Percentiles rank a stretch among this genome's conserved stretches.
Evolutionary conservation across 2,329 filamentous ascomycete species (phyloP).

Genomic region (Hypoxylon sp.): DNA sequence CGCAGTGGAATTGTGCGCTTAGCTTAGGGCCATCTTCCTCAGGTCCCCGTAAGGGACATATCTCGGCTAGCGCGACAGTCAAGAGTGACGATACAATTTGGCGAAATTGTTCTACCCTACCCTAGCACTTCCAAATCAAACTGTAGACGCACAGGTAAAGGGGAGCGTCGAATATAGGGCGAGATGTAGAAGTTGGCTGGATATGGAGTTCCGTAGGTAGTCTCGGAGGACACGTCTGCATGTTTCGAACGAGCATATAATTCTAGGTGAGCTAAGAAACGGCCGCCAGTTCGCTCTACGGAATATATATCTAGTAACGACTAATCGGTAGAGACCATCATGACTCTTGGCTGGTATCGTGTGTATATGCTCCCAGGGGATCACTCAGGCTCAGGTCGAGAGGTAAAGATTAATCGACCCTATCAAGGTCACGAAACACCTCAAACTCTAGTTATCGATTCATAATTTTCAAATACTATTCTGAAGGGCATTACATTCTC

Average conservation of each 20-base stretch:
- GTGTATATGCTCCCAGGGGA: neutral
- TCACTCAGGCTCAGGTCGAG: neutral
- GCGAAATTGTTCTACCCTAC: neutral
- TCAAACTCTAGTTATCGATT: too few species aligned
- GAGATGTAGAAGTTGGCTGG: neutral
- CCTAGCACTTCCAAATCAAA: neutral
- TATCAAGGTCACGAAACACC: too few species aligned
- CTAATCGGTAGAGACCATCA: neutral
- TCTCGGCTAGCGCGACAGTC: too few species aligned
- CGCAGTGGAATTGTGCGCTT: neutral
- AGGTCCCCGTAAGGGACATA: neutral
- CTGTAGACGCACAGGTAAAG: neutral
- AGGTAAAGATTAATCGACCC: too few species aligned
- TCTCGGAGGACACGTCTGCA: neutral
- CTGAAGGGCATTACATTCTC: neutral
- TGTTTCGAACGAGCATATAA: neutral
- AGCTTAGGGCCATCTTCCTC: neutral
- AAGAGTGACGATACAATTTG: neutral
- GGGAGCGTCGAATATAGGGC: neutral
- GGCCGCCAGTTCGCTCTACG: neutral
- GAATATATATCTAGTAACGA: neutral
- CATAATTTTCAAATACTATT: neutral
- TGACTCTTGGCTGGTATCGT: neutral
- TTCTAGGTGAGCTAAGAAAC: neutral
- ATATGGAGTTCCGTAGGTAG: too few species aligned